Evolutionary conservation across 2,329 filamentous ascomycete genomes (phyloP), one percentile per base, ranked within the genome.

Genomic region (Nemania sp.): DNA sequence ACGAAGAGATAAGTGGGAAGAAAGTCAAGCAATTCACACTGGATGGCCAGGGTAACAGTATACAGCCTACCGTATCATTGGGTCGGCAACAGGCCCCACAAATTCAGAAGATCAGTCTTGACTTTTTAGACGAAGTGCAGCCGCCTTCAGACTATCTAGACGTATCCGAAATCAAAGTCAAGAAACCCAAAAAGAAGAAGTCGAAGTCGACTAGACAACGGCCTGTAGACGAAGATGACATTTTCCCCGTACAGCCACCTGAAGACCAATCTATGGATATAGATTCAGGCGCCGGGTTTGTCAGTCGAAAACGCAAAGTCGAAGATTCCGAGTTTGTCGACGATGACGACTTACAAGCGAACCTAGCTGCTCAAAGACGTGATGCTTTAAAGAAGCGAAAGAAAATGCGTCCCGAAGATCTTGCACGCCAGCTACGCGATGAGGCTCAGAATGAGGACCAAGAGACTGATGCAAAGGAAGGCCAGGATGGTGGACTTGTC

Each of bases 131-230:
- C 77, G 87, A 90, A 20, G 89, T 92, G 51, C 85, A 87, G 8
- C 90, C 90, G 1, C 83, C 88, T 18, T 97, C 94, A 20, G 96
- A 99, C 79, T 99, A 99, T 78, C 85, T 97, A 71, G 93, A 97
- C 69, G 82, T 91, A 18, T 92, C 92, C 1, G 91, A 96, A 73
- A 88, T 98, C 76, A 99, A 98, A 80, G 87, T 98, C 70, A 97
- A 94, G 82, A 99, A 97, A 79, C 91, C 93, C 0, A 98, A 97
- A 81, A 98, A 90, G 80, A 97, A 95, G 83, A 96, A 95, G 81
- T 87, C 89, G 35, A 95, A 94, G 79, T 86, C 88, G 26, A 93
- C 91, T 1, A 86, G 92, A 58, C 89, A 92, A 77, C 92, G 90
- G 73, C 86, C 86, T 1, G 81, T 85, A n/a, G 88, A 90, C 49